These are phyloP conservation scores for Aspergillus brunneoviolaceus DNA, from an alignment of 2,329 filamentous ascomycete genomes.

Conservation along the genomic window DNA sequence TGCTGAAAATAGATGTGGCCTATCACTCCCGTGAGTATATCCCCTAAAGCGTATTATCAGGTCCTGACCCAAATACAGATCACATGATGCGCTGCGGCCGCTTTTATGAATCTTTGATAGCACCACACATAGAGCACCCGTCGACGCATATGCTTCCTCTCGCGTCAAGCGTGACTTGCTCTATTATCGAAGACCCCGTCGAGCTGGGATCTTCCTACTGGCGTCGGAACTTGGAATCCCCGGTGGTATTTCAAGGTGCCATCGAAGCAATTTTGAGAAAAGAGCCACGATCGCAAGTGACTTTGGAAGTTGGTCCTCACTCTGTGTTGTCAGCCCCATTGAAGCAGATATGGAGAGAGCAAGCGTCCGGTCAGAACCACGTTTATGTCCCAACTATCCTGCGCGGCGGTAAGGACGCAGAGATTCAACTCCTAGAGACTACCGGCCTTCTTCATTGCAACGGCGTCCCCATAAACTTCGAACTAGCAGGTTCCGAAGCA, in stretches of 20 bases:
- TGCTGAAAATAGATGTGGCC: slow-evolving; percentile 15
- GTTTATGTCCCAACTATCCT: slow-evolving; percentile 10
- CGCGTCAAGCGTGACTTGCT: slow-evolving; percentile 5
- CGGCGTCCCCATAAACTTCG: slow-evolving; percentile 3
- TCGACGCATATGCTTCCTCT: slow-evolving; percentile 6
- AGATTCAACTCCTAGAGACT: slow-evolving; percentile 23
- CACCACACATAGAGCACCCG: background rate
- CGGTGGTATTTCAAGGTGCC: slow-evolving; percentile 20
- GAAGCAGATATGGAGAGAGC: slow-evolving; percentile 15
- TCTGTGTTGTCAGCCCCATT: slow-evolving; percentile 35
- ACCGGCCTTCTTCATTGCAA: slow-evolving; percentile 17
- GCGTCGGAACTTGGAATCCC: slow-evolving; percentile 20
- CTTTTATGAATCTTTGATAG: background rate
- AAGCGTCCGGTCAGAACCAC: background rate
- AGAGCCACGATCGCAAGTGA: slow-evolving; percentile 14
- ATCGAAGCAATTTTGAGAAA: slow-evolving; percentile 10
- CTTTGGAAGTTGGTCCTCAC: slow-evolving; percentile 38
- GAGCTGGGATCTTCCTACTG: slow-evolving; percentile 6
- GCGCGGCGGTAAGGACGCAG: slow-evolving; percentile 8
- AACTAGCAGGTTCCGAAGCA: too few species aligned
- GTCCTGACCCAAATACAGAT: background rate
- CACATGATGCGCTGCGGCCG: slow-evolving; percentile 6
- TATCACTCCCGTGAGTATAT: slow-evolving; percentile 17
- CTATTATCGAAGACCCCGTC: background rate
- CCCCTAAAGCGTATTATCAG: background rate